Conservation (phyloP, 192 early-diverging fungal genomes). For the Coemansia sp. region DNA sequence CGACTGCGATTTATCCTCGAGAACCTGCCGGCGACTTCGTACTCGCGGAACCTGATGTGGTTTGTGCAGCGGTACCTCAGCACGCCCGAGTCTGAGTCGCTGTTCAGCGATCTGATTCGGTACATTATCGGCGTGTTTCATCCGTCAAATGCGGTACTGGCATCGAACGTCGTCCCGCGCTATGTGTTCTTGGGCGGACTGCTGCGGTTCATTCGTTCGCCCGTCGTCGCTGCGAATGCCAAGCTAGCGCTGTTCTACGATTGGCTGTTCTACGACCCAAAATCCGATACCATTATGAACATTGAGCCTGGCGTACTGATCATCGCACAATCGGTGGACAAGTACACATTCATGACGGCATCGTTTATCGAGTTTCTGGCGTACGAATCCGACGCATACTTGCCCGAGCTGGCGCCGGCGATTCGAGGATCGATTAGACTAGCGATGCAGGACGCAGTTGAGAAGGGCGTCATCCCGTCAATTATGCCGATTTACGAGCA, state of each 20-base stretch:
- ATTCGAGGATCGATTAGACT: conserved; percentile 51
- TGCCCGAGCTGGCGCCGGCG: conserved; percentile 47
- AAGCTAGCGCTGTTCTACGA: conserved; percentile 75
- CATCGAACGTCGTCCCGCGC: conserved; percentile 65
- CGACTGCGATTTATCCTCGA: conserved; percentile 65
- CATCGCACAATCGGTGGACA: conserved; percentile 63
- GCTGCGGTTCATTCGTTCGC: conserved; percentile 56
- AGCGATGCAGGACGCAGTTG: conserved; percentile 59
- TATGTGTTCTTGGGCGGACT: conserved; percentile 65
- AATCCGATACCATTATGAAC: conserved; percentile 66
- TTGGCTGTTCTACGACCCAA: conserved; percentile 70
- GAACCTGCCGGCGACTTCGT: conserved; percentile 47
- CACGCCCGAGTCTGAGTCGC: conserved; percentile 57
- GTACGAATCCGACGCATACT: conserved; percentile 58
- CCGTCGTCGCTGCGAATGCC: conserved; percentile 58
- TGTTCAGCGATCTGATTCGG: conserved; percentile 66
- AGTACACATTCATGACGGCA: conserved; percentile 60
- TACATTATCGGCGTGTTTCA: conserved; percentile 70
- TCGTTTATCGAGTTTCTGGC: conserved; percentile 69
- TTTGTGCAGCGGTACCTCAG: conserved; percentile 60
- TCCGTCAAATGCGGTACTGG: conserved; percentile 67
- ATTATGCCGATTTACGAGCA: conserved; percentile 48
- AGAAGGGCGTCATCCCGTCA: conserved; percentile 58
- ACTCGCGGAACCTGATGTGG: conserved; percentile 61
- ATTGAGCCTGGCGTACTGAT: conserved; percentile 72